Base-by-base conservation (phyloP, 441 rosid species). In the Metrosideros polymorpha region DNA sequence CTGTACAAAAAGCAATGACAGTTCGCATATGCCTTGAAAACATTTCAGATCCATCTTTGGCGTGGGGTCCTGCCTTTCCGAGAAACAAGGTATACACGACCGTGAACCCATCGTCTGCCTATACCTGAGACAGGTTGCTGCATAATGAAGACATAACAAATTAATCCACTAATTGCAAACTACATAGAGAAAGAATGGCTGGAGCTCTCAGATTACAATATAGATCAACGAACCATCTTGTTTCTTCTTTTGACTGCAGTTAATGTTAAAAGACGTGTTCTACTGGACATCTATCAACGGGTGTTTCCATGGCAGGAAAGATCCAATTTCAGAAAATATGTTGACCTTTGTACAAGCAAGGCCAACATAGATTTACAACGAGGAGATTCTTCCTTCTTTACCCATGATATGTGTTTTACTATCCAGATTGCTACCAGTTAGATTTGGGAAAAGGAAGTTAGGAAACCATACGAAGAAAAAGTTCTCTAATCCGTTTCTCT, bases 41-140 rank as follows among this genome's bases (percentile, higher is more conserved):
- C n/a, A 39, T 12, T 59, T 82, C 90, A 93, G 88, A 89, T 88
- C 89, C 83, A 88, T 89, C 91, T 92, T 84, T 90, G 92, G 12
- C 90, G 91, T 24, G 91, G 87, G 84, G 45, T 53, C 90, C 93
- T 91, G 49, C 92, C 89, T 88, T 93, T 92, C 85, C 94, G 89
- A 24, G 97, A 93, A 66, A 95, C 94, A 24, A 94, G 99, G 91
- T 96, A 95, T 88, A 96, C 89, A 25, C 97, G 96, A 42, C 99
- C 99, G 86, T 95, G 90, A 32, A 96, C 96, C 99, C 98, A 97
- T 82, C 89, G 92, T 90, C 98, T 92, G 47, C 98, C 95, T 35
- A 92, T 87, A 57, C 14, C 90, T 1, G 96, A 94, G 42, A 53
- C 85, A 3, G 93, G 91, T 93, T 93, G 92, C 98, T 95, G 96